Evolutionary conservation across 2,329 filamentous ascomycete genomes (phyloP), one percentile per base, ranked within the genome.

Genomic region (Phialophora chinensis): DNA sequence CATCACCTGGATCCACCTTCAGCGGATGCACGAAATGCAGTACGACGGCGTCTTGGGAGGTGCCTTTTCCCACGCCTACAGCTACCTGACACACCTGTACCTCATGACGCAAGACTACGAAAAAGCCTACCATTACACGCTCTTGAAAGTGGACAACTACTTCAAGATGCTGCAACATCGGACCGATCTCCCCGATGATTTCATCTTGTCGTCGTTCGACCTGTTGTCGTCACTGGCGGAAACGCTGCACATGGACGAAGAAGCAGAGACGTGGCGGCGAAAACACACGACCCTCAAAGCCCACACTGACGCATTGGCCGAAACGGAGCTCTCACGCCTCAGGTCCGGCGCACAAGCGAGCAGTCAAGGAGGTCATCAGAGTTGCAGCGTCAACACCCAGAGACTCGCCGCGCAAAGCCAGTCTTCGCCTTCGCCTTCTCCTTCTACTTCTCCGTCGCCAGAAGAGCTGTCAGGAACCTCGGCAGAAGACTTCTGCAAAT

Each of bases 151-250:
- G 11, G 60, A 63, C 4, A 55, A 63, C 29, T 49, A 56, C 52
- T 55, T 57, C 52, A 14, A 44, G 12, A 14, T 63, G 50, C 52
- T 62, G 7, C 52, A 2, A n/a, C 50, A 49, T 44, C 50, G 52
- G 17, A 20, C 12, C 4, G 60, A 56, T 25, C 50, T 63, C 7
- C 52, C 52, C 14, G 60, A 63, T 20, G 52, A 57, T 25, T 62
- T 53, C 5, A 53, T 55, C 47, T 44, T 62, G 23, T 42, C 33
- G 14, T 42, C 60, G 12, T 62, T 31, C 38, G 14, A 49, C 20
- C 27, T 55, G 17, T 85, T 96, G 25, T 92, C 96, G 78, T 86
- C 95, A 78, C 88, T 96, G 63, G 60, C 60, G 50, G 14, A 29
- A 10, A 27, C 5, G 25, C 60, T 62, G 2, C 14, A 10, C 7